These are phyloP conservation scores for Penicillium italicum DNA, from an alignment of 2,329 filamentous ascomycete genomes.

Conservation along the genomic window DNA sequence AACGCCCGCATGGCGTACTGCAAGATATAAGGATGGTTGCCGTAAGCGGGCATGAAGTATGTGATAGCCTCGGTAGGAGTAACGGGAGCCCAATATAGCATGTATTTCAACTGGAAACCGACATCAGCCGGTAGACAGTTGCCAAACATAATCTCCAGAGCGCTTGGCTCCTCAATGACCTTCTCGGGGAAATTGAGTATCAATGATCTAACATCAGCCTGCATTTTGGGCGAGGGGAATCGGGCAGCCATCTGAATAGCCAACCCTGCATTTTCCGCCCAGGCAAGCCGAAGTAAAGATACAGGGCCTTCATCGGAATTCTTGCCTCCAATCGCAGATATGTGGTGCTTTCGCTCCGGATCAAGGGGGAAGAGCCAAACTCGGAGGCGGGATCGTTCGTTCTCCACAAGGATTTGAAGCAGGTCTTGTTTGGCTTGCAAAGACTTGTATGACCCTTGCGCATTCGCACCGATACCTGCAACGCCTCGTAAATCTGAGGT, in stretches of 20 bases:
- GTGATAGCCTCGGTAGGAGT: slow-evolving; percentile 92
- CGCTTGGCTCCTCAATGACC: slow-evolving; percentile 75
- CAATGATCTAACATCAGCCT: slow-evolving; percentile 72
- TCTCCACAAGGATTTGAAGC: slow-evolving; percentile 74
- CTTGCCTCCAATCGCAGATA: slow-evolving; percentile 44
- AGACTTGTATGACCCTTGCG: slow-evolving; percentile 57
- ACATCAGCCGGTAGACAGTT: slow-evolving; percentile 73
- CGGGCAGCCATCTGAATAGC: slow-evolving; percentile 80
- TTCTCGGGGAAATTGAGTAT: slow-evolving; percentile 80
- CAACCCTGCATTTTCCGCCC: slow-evolving; percentile 77
- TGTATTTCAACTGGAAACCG: slow-evolving; percentile 81
- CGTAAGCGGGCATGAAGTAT: slow-evolving; percentile 86
- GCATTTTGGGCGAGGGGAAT: slow-evolving; percentile 71
- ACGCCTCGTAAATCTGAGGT: slow-evolving; percentile 63
- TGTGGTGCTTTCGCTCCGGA: slow-evolving; percentile 55
- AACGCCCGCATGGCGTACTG: slow-evolving; percentile 96
- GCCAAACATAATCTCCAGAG: slow-evolving; percentile 76
- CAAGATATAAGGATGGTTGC: slow-evolving; percentile 85
- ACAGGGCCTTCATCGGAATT: slow-evolving; percentile 51
- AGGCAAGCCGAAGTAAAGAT: slow-evolving; percentile 73
- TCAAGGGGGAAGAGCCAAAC: slow-evolving; percentile 88
- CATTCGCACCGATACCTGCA: slow-evolving; percentile 53
- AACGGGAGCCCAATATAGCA: slow-evolving; percentile 88
- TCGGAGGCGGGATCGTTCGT: slow-evolving; percentile 74
- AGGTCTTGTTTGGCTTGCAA: slow-evolving; percentile 77